Base-by-base conservation (phyloP, 306 rosid species). In the Lablab purpureus region DNA sequence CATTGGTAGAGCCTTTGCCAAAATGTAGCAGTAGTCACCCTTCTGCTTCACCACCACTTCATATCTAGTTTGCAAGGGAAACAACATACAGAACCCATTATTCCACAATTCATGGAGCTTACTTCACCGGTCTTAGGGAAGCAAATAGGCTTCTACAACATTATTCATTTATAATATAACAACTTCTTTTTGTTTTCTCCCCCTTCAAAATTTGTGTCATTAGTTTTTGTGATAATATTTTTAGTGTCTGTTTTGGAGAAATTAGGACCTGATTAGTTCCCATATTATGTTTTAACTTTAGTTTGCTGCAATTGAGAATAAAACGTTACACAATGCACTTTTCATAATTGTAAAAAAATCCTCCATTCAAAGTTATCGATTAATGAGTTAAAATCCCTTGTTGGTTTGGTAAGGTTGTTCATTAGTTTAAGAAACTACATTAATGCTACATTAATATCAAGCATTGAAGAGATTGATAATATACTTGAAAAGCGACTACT, bases 71-170 rank as follows among this genome's bases (percentile, higher is more conserved):
- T 80, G 97, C 99, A 65, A 97, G 99, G 18, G 99, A 94, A 84
- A 97, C 99, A 62, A 94, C 99, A 6, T 97, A 94, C 83, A 87
- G 97, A 86, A 92, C 94, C 71, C 94, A 94, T 81, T 94, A 94
- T 82, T 94, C 99, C 19, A 94, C 99, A 25, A 94, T 97, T 66
- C 99, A 94, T 86, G 99, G 99, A 71, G 99, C 99, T 77, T 92
- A 92, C 79, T 84, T 90, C 74, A 94, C 97, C 84, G 99, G 99
- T 43, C 95, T 92, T 71, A 91, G 99, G 77, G 99, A 94, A 84
- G 99, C 97, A 74, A 86, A 81, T 73, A 90, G 99, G 89, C 92
- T 94, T 84, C 97, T 94, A 86, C 90, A 86, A 75, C 90, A 94
- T 81, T 94, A 92, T 63, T 80, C 89, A 84, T 87, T 86, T 17